A percentile compares a stretch with the other conserved stretches of the same genome.
phyloP scores from a whole-genome alignment of 1,139 yeast species.

The Meyerozyma sp. region DNA sequence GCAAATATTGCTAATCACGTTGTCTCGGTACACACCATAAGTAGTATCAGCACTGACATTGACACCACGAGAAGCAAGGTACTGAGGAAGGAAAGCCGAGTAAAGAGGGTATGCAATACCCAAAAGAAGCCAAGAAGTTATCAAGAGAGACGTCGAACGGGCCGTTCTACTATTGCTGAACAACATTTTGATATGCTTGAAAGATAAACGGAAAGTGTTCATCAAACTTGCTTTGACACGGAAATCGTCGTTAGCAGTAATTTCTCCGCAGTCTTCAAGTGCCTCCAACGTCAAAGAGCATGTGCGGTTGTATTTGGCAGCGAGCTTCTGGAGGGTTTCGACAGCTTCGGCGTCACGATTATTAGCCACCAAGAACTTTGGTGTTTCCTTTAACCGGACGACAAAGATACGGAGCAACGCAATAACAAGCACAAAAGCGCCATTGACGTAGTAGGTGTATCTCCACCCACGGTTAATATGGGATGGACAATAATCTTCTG shows the following conservation, averaged over 20 bases:
- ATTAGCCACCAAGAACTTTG: slow-evolving; percentile 48
- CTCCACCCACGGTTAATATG: slow-evolving; percentile 55
- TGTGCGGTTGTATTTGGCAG: slow-evolving; percentile 36
- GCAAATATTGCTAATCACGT: slow-evolving; percentile 22
- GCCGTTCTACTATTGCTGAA: slow-evolving; percentile 27
- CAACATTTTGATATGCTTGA: slow-evolving; percentile 25
- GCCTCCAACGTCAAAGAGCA: slow-evolving; percentile 42
- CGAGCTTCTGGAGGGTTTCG: slow-evolving; percentile 28
- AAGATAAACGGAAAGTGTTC: slow-evolving; percentile 14
- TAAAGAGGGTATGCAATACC: slow-evolving; percentile 38
- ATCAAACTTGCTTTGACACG: background rate
- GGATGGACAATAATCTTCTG: slow-evolving; percentile 37
- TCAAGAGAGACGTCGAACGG: slow-evolving; percentile 24
- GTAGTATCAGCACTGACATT: slow-evolving; percentile 21
- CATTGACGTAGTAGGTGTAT: slow-evolving; percentile 49
- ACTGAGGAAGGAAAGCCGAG: slow-evolving; percentile 32
- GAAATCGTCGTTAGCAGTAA: slow-evolving; percentile 15
- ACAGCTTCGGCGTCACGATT: slow-evolving; percentile 51
- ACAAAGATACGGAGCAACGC: slow-evolving; percentile 45
- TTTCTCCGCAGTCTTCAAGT: slow-evolving; percentile 39
- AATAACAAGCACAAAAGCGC: slow-evolving; percentile 46
- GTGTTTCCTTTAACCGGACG: slow-evolving; percentile 49
- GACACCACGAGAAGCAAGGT: slow-evolving; percentile 37
- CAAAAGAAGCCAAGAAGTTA: slow-evolving; percentile 30
- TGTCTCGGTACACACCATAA: slow-evolving; percentile 28